Base-by-base conservation (phyloP, 208 protist genomes). In the Crithidia sp. region DNA sequence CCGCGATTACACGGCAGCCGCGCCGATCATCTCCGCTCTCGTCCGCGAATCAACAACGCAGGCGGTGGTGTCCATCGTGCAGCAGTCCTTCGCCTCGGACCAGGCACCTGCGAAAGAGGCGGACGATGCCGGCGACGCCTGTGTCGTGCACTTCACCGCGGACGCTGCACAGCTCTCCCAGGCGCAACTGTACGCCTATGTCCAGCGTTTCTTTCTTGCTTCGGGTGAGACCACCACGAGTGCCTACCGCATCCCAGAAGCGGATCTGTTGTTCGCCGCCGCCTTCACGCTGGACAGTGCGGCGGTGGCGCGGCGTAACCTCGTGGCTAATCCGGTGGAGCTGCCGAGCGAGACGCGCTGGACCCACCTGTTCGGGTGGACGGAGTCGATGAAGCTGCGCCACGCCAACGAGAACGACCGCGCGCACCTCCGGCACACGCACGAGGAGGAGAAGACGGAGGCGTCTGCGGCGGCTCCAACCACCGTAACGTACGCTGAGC, bases 141-240 rank as follows among this genome's bases (percentile, higher is more conserved):
- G 74, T 45, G 72, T 95, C 0, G 8, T 93, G 10, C 90, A 95
- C 77, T 95, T 95, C 68, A 95, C 90, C 12, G 86, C 84, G 4
- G 72, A 92, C 67, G 81, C 80, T 1, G 36, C 28, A 2, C 28
- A 74, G 44, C 79, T 92, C 61, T 74, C 69, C 28, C 78, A 79
- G 45, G 72, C 41, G 52, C 72, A 74, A 37, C 79, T 94, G 44
- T 78, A 63, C 16, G 70, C 60, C 16, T 90, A 87, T 50, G 87
- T 94, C 5, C n/a, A 70, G 75, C 69, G 65, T 40, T 87, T 56
- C 41, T 74, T 63, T 19, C 44, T 71, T 19, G 17, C 47, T 2
- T 12, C 68, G 28, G 2, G 28, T 5, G 28, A 4, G 14, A 9
- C 60, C 0, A 8, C 52, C 3, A 5, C 10, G 5, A 39, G 9